phyloP scores from a whole-genome alignment of 2,329 filamentous ascomycete species.

The Pyricularia pennisetigena region DNA sequence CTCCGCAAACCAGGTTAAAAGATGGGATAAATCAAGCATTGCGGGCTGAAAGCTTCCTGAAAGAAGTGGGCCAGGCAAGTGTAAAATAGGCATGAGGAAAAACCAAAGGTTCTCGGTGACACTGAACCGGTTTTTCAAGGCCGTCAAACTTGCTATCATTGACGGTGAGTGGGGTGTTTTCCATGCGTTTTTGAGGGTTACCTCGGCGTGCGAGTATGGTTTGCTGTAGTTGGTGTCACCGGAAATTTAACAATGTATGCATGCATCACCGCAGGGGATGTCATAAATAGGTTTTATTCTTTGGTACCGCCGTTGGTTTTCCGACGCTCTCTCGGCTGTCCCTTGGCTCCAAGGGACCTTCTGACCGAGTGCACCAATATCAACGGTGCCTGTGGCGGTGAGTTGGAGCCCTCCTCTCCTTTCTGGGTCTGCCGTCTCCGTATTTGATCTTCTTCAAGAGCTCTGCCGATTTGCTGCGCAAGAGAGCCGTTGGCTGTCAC shows the following conservation, averaged over 20 bases:
- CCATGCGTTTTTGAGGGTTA: not conserved
- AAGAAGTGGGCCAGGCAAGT: not conserved
- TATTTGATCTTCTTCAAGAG: constrained; percentile 8
- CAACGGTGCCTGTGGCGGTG: not conserved
- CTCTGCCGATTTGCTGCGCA: constrained; percentile 44
- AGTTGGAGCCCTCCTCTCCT: not conserved
- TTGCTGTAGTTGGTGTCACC: not conserved
- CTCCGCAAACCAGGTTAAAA: not conserved
- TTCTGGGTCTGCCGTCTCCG: not conserved
- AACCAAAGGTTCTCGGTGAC: not conserved
- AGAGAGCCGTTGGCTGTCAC: constrained; percentile 62
- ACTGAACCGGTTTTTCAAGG: not conserved
- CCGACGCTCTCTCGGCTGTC: not conserved
- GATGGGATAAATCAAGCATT: not conserved
- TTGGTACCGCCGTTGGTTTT: not conserved
- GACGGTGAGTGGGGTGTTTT: not conserved
- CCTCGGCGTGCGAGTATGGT: not conserved
- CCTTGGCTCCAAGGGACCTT: not conserved
- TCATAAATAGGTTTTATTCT: not conserved
- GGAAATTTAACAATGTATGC: not conserved
- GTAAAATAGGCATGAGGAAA: not conserved
- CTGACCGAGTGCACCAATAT: not conserved
- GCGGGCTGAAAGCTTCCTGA: not conserved
- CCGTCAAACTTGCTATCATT: not conserved
- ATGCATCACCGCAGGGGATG: not conserved